phyloP scores from a whole-genome alignment of 805 yeast genomes.

The Yamadazyma sp. region DNA sequence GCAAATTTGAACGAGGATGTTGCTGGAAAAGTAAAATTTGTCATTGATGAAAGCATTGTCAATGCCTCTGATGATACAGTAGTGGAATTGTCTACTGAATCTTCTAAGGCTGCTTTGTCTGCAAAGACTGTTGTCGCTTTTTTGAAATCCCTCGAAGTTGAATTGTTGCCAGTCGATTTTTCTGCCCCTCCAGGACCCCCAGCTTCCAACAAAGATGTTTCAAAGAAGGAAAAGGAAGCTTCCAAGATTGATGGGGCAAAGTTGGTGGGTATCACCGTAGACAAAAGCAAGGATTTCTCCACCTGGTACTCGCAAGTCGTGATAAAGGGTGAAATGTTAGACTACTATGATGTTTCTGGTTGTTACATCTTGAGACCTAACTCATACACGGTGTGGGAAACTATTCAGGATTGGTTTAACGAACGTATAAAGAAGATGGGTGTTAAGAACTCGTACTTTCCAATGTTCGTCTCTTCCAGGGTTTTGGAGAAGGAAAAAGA shows the following conservation, averaged over 20 bases:
- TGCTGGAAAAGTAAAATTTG: slow-evolving; percentile 59
- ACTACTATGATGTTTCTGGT: slow-evolving; percentile 97
- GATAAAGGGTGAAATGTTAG: slow-evolving; percentile 97
- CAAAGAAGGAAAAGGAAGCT: slow-evolving; percentile 38
- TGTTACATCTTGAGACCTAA: slow-evolving; percentile 97
- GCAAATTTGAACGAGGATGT: slow-evolving; percentile 46
- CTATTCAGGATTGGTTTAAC: slow-evolving; percentile 86
- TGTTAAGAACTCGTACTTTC: slow-evolving; percentile 94
- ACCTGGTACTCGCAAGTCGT: slow-evolving; percentile 97
- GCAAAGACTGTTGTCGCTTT: slow-evolving; percentile 48
- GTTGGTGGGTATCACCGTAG: slow-evolving; percentile 93
- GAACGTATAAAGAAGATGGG: slow-evolving; percentile 78
- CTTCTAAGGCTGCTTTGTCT: slow-evolving; percentile 50
- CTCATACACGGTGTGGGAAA: slow-evolving; percentile 93
- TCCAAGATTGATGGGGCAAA: slow-evolving; percentile 81
- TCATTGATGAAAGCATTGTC: slow-evolving; percentile 53
- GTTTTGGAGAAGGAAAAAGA: slow-evolving; percentile 98
- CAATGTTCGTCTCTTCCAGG: slow-evolving; percentile 92
- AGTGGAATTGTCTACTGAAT: slow-evolving; percentile 50
- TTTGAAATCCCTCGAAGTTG: slow-evolving; percentile 51
- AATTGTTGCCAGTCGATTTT: slow-evolving; percentile 55
- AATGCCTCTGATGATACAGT: slow-evolving; percentile 33
- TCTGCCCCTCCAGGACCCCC: slow-evolving; percentile 28
- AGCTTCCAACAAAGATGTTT: slow-evolving; percentile 26
- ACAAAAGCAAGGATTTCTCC: slow-evolving; percentile 88